These are phyloP conservation scores for Fraxinus cuspidata DNA, from an alignment of 257 asterid genomes.

Conservation along the genomic window DNA sequence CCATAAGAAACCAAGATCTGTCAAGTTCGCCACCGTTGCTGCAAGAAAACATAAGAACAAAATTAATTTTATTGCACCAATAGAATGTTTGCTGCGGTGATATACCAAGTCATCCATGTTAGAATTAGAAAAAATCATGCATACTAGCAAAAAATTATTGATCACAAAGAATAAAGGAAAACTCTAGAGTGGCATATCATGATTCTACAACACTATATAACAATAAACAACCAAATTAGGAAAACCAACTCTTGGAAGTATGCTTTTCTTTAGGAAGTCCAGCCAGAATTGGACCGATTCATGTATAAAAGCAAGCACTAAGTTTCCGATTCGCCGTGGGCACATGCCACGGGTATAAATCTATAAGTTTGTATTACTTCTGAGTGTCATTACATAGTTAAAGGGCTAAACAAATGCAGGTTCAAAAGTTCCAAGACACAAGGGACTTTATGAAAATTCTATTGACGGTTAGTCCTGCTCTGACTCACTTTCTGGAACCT, in stretches of 20 bases:
- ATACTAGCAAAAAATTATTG: conserved; percentile 19
- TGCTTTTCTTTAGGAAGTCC: conserved; percentile 5
- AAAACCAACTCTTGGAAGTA: not conserved
- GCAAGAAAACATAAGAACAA: conserved; percentile 46
- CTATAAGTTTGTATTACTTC: not conserved
- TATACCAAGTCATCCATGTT: not conserved
- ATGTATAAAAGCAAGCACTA: conserved; percentile 7
- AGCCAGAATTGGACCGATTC: not conserved
- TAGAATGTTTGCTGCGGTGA: conserved; percentile 11
- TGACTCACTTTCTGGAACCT: not conserved
- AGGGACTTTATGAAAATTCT: not conserved
- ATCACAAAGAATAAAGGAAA: not conserved
- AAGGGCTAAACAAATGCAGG: not conserved
- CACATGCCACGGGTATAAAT: conserved; percentile 2
- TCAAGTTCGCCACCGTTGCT: conserved; percentile 79
- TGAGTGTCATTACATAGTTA: not conserved
- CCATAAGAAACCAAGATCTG: conserved; percentile 98
- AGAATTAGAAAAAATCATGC: conserved; percentile 2
- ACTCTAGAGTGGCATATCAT: not conserved
- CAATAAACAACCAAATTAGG: not conserved
- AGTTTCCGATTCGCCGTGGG: not conserved
- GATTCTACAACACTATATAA: not conserved
- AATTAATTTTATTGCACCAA: conserved; percentile 31
- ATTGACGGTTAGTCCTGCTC: not conserved
- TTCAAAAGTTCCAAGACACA: not conserved